phyloP scores from a whole-genome alignment of 192 early-diverging fungal species.

The Diversispora epigaea region DNA sequence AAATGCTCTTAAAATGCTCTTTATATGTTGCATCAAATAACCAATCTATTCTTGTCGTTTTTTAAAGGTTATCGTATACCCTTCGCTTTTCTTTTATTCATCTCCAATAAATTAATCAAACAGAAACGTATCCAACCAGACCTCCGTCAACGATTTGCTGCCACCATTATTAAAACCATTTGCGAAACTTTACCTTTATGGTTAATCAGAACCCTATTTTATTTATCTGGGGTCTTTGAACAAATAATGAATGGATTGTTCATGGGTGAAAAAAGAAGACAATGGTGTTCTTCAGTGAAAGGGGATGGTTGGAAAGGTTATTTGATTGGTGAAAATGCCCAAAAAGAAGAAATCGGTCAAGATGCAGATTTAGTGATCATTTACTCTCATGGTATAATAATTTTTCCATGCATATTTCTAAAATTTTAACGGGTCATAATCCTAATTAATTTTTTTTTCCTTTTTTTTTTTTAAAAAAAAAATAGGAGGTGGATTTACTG shows the following conservation, averaged over 20 bases:
- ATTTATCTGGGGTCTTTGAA: neutral
- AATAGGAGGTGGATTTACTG: constrained; percentile 13
- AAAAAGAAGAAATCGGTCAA: constrained; percentile 3
- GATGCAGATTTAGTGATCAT: constrained; percentile 25
- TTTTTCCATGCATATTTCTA: neutral
- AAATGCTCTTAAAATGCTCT: too few species aligned
- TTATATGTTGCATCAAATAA: too few species aligned
- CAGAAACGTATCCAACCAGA: neutral
- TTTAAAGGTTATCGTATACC: neutral
- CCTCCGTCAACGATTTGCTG: neutral
- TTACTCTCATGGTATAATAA: constrained; percentile 29
- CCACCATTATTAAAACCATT: neutral
- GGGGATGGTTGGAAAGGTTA: neutral
- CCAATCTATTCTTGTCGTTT: too few species aligned
- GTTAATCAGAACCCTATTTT: neutral
- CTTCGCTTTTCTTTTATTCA: neutral
- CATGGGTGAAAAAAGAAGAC: neutral
- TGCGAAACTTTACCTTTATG: neutral
- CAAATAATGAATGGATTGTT: neutral
- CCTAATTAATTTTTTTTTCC: neutral
- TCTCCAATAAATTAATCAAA: neutral
- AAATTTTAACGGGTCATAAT: neutral
- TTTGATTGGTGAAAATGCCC: constrained; percentile 12
- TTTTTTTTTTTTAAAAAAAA: too few species aligned
- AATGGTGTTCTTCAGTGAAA: neutral